Evolutionary conservation across 2,329 filamentous ascomycete species (phyloP).

Genomic region (Fusarium buharicum): DNA sequence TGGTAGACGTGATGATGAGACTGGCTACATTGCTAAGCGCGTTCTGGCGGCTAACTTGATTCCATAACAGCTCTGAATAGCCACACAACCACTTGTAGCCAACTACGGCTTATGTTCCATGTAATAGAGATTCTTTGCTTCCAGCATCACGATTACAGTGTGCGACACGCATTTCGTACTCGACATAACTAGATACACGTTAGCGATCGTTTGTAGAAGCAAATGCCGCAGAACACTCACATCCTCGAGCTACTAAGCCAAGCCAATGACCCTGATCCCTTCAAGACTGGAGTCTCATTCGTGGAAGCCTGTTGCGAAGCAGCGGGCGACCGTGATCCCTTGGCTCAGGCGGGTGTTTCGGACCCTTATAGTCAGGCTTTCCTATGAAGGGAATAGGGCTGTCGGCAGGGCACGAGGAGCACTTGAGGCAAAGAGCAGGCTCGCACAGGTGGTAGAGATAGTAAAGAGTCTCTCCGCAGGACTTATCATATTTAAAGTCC

Average conservation of each 20-base stretch:
- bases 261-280: background rate
- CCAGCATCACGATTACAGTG: background rate
- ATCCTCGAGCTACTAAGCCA: background rate
- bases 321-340: no score
- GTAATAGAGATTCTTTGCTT: background rate
- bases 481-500: background rate
- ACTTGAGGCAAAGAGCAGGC: background rate
- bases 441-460: constrained; percentile 5
- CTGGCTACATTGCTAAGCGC: background rate
- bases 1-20: background rate
- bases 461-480: background rate
- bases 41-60: background rate
- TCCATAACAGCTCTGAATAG: background rate
- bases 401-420: background rate
- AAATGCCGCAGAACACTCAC: background rate
- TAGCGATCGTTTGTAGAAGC: background rate
- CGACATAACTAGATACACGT: background rate
- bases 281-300: background rate
- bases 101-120: background rate
- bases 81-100: background rate
- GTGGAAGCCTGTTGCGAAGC: no score
- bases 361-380: background rate
- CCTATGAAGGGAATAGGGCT: constrained; percentile 1
- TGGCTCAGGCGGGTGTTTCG: background rate
- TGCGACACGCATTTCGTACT: background rate